phyloP scores from a whole-genome alignment of 108 stramenopile genomes.

The Cyclotella choctawhatcheeana region DNA sequence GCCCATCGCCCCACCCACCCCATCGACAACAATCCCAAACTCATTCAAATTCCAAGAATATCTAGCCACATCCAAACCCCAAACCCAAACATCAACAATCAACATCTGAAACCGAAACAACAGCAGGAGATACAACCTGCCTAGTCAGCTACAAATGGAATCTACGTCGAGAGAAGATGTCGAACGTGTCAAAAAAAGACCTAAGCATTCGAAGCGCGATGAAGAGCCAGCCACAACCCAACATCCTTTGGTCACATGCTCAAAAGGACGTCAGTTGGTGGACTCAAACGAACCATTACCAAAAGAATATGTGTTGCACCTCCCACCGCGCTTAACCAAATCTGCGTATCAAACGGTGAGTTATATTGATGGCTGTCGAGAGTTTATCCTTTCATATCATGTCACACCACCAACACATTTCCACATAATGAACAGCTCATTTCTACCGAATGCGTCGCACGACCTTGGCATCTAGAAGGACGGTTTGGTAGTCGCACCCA shows the following conservation, averaged over 20 bases:
- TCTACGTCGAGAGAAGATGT: neutral
- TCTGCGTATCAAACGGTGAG: constrained; percentile 58
- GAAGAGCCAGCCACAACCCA: neutral
- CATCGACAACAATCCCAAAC: too few species aligned
- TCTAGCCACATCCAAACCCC: too few species aligned
- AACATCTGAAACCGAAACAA: too few species aligned
- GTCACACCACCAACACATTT: too few species aligned
- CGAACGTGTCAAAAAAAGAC: neutral
- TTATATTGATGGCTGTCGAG: too few species aligned
- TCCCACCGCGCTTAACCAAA: constrained; percentile 70
- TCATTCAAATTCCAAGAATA: too few species aligned
- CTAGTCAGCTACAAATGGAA: too few species aligned
- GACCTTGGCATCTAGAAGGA: constrained; percentile 78
- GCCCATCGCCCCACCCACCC: too few species aligned
- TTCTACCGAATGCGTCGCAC: constrained; percentile 38
- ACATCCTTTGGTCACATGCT: constrained; percentile 7
- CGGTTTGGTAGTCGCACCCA: constrained; percentile 77
- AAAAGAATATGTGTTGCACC: constrained; percentile 54
- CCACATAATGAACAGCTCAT: too few species aligned
- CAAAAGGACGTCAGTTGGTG: constrained; percentile 28
- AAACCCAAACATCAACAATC: too few species aligned
- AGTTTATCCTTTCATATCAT: too few species aligned
- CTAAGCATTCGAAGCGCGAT: neutral
- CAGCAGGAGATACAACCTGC: too few species aligned
- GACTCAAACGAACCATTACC: neutral